phyloP scores from a whole-genome alignment of 805 yeast genomes.

The Barnettozyma sp. region DNA sequence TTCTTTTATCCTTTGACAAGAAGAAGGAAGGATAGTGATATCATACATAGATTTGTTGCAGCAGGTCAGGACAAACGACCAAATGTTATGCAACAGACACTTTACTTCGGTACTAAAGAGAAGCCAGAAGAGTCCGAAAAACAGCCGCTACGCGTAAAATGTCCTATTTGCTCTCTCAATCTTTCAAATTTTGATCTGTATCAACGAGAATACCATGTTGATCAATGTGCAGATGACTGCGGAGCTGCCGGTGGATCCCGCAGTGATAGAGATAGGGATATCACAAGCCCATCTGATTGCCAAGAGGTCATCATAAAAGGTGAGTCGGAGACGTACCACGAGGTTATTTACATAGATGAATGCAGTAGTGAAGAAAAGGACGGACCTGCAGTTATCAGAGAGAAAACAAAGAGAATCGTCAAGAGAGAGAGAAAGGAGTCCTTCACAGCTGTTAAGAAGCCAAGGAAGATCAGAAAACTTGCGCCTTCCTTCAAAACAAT shows the following conservation, averaged over 20 bases:
- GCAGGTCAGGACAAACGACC: not conserved
- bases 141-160: slow-evolving; percentile 16
- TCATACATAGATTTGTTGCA: no score
- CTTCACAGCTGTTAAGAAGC: slow-evolving; percentile 26
- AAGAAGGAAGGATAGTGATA: not conserved
- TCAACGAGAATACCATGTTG: slow-evolving; percentile 48
- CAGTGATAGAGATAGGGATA: no score
- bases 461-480: slow-evolving; percentile 12
- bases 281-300: no score
- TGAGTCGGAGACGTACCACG: no score
- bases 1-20: not conserved
- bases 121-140: not conserved
- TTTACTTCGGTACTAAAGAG: no score
- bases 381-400: no score
- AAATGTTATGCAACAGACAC: slow-evolving; percentile 6
- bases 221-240: slow-evolving; percentile 47
- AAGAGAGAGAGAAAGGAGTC: slow-evolving; percentile 16
- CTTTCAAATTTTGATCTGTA: slow-evolving; percentile 34
- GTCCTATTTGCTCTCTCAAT: slow-evolving; percentile 47
- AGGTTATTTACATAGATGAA: not conserved
- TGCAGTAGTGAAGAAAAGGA: slow-evolving; percentile 1
- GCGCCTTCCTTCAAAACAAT: slow-evolving; percentile 49
- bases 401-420: slow-evolving; percentile 29
- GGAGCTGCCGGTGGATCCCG: no score
- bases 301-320: no score